Percentiles rank a stretch among this genome's conserved stretches.
Evolutionary conservation across 2,329 filamentous ascomycete genomes (phyloP).

Genomic region (Beauveria rudraprayagi): DNA sequence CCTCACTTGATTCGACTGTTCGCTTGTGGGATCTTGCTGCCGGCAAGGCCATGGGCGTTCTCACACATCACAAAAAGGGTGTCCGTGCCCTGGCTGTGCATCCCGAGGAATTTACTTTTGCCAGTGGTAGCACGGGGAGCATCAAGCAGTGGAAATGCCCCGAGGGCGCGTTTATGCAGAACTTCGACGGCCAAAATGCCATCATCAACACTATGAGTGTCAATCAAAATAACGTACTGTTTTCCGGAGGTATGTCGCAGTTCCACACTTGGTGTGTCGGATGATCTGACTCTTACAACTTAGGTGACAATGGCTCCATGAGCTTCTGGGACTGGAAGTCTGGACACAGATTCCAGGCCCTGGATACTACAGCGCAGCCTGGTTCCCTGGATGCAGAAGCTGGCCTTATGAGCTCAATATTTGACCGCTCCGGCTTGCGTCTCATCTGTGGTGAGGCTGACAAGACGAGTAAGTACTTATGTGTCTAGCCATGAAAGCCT

Average conservation of each 20-base stretch:
- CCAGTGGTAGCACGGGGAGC: constrained; percentile 79
- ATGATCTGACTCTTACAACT: not conserved
- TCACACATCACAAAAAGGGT: constrained; percentile 98
- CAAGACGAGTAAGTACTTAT: constrained; percentile 63
- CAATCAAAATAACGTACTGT: constrained; percentile 91
- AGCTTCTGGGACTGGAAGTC: constrained; percentile 99
- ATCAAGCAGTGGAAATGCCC: constrained; percentile 99
- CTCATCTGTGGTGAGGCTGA: constrained; percentile 93
- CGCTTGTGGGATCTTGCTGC: constrained; percentile 93
- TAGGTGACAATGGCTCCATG: constrained; percentile 85
- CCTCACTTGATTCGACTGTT: constrained; percentile 86
- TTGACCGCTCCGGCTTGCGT: constrained; percentile 79
- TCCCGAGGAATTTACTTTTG: constrained; percentile 93
- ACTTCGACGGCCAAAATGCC: constrained; percentile 92
- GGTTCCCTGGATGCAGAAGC: constrained; percentile 90
- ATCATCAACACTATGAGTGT: constrained; percentile 93
- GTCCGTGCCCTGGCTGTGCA: constrained; percentile 79
- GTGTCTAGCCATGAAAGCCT: not conserved
- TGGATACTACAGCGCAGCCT: constrained; percentile 88
- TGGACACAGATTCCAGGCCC: constrained; percentile 80
- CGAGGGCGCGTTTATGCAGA: constrained; percentile 97
- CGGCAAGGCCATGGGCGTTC: constrained; percentile 88
- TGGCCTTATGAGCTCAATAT: constrained; percentile 89
- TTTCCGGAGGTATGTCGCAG: constrained; percentile 60
- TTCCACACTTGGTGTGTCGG: too few relatives aligned